phyloP scores from a whole-genome alignment of 805 yeast genomes.

The Cyberlindnera sargentensis region DNA sequence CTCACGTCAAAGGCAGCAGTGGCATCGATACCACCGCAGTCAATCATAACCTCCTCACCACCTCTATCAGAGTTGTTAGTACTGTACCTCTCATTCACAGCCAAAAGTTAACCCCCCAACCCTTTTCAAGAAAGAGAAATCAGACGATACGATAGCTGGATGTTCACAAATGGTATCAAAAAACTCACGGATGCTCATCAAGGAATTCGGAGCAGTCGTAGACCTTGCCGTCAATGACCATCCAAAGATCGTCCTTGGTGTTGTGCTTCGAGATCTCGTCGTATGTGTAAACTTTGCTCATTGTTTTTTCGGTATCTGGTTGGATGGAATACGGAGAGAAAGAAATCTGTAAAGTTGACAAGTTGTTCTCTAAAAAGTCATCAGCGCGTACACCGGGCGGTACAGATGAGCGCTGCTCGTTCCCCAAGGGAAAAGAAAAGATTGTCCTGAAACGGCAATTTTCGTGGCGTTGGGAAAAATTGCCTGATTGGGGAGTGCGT shows the following conservation, averaged over 20 bases:
- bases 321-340: too few species aligned
- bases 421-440: too few species aligned
- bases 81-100: conserved; percentile 4
- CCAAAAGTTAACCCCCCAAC: too few species aligned
- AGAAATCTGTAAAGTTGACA: neutral
- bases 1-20: conserved; percentile 66
- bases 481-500: neutral
- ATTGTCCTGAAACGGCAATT: too few species aligned
- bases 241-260: conserved; percentile 76
- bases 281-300: conserved; percentile 48
- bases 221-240: conserved; percentile 76
- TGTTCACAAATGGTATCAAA: conserved; percentile 3
- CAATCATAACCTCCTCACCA: conserved; percentile 79
- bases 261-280: conserved; percentile 71
- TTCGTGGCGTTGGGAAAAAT: neutral
- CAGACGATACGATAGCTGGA: too few species aligned
- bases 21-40: conserved; percentile 79
- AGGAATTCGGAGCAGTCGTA: conserved; percentile 47
- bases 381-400: too few species aligned
- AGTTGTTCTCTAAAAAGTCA: too few species aligned
- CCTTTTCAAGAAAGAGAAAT: too few species aligned
- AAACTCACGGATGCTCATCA: conserved; percentile 51
- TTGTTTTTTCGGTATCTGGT: conserved; percentile 9
- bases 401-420: too few species aligned
- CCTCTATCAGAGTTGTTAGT: conserved; percentile 37